These are phyloP conservation scores for Phytophthora foliorum DNA, from an alignment of 352 stramenopile species.

Conservation along the genomic window DNA sequence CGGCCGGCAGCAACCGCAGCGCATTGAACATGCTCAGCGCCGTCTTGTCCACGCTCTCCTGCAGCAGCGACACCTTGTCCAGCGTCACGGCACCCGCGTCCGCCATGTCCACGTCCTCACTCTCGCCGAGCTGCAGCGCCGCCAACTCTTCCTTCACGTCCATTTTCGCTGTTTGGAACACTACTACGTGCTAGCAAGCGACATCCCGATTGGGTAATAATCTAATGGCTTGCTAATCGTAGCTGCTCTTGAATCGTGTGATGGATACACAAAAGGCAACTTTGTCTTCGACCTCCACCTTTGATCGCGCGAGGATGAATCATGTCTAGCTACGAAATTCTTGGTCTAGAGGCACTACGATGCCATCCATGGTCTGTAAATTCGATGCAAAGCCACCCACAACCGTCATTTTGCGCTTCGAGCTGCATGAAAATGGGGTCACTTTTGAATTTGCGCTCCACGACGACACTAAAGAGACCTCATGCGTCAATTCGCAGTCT, in stretches of 20 bases:
- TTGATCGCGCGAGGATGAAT: neutral
- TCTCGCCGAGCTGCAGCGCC: conserved; percentile 37
- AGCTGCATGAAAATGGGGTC: neutral
- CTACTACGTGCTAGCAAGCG: too few relatives aligned
- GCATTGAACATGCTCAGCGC: conserved; percentile 91
- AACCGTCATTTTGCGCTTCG: too few relatives aligned
- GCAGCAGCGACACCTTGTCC: conserved; percentile 86
- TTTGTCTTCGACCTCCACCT: neutral
- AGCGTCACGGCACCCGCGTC: conserved; percentile 44
- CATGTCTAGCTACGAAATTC: neutral
- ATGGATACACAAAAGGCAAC: neutral
- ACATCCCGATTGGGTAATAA: neutral
- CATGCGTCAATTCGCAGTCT: neutral
- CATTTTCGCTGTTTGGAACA: neutral
- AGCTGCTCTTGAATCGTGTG: neutral
- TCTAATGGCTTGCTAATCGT: neutral
- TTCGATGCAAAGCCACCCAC: neutral
- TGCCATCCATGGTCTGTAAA: neutral
- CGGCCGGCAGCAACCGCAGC: conserved; percentile 75
- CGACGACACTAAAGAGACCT: neutral
- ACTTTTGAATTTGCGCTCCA: neutral
- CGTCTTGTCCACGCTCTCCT: conserved; percentile 90
- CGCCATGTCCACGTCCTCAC: conserved; percentile 34
- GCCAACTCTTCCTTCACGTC: conserved; percentile 40
- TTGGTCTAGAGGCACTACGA: neutral